phyloP scores from a whole-genome alignment of 176 grass and related monocot genomes.

The Thinopyrum elongatum region DNA sequence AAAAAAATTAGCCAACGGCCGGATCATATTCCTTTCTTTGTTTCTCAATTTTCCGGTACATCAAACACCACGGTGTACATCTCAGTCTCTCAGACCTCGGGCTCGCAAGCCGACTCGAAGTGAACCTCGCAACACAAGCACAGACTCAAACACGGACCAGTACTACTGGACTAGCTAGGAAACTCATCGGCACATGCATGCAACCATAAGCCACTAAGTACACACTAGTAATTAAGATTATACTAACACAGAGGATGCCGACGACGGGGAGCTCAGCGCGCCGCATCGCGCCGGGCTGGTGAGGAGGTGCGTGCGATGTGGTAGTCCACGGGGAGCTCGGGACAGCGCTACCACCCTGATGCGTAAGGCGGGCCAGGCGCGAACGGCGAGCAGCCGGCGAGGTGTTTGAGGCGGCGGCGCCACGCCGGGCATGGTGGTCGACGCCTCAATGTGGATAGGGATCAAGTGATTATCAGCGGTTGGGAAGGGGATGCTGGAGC shows the following conservation, averaged over 20 bases:
- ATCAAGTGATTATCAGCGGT: not conserved
- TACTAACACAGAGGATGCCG: not conserved
- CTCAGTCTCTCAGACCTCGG: too few relatives aligned
- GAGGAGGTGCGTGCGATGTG: not conserved
- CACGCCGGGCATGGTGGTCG: not conserved
- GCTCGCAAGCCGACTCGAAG: not conserved
- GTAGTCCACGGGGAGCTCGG: not conserved
- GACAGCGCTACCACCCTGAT: not conserved
- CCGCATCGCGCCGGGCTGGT: not conserved
- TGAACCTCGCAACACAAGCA: not conserved
- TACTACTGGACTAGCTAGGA: too few relatives aligned
- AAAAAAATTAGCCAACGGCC: too few relatives aligned
- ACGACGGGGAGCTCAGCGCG: not conserved
- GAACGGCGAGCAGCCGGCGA: not conserved
- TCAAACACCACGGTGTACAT: not conserved
- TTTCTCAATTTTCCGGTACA: too few relatives aligned
- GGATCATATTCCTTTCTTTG: not conserved
- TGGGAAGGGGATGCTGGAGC: not conserved
- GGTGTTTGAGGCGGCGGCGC: not conserved
- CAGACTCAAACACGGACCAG: too few relatives aligned
- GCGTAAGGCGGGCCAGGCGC: not conserved
- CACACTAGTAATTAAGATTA: too few relatives aligned
- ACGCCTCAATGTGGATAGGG: not conserved
- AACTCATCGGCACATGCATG: too few relatives aligned
- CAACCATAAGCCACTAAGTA: too few relatives aligned